These are phyloP conservation scores for Hypholoma sublateritium DNA, from an alignment of 768 basidiomycete species.

Conservation along the genomic window DNA sequence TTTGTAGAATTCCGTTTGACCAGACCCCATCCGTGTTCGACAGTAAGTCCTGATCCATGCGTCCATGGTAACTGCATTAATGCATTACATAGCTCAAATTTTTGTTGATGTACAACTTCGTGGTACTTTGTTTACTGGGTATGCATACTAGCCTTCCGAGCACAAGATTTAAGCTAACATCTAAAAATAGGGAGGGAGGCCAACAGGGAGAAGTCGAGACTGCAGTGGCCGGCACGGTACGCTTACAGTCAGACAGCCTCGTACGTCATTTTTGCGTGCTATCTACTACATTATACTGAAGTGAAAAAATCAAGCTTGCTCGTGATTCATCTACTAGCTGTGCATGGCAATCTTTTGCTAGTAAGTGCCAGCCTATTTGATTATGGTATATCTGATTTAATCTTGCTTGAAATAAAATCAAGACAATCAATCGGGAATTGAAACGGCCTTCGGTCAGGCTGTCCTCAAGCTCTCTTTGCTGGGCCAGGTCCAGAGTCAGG, in stretches of 20 bases:
- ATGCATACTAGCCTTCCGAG: constrained; percentile 6
- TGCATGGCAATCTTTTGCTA: constrained; percentile 44
- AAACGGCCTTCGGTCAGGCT: constrained; percentile 2
- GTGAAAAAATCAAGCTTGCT: constrained; percentile 40
- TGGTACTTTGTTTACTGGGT: constrained; percentile 42
- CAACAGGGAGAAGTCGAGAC: constrained; percentile 40
- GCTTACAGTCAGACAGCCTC: constrained; percentile 43
- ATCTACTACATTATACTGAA: neutral
- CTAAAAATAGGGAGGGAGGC: constrained; percentile 26
- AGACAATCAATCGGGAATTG: constrained; percentile 31
- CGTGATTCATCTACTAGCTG: constrained; percentile 45
- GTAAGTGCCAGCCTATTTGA: constrained; percentile 17
- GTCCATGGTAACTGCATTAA: no score
- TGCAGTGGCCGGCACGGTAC: constrained; percentile 40
- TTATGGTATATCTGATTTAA: neutral
- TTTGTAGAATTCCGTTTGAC: constrained; percentile 31
- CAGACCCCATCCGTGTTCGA: constrained; percentile 44
- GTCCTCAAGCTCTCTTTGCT: neutral
- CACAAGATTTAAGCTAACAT: neutral
- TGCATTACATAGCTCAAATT: constrained; percentile 28
- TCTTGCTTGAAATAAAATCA: no score
- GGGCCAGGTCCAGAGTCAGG: neutral
- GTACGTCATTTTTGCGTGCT: constrained; percentile 15
- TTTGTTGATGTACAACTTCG: constrained; percentile 45
- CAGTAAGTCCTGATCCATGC: no score